Conservation (phyloP, 2,329 filamentous ascomycete species). For the Cucurbitaria berberidis region DNA sequence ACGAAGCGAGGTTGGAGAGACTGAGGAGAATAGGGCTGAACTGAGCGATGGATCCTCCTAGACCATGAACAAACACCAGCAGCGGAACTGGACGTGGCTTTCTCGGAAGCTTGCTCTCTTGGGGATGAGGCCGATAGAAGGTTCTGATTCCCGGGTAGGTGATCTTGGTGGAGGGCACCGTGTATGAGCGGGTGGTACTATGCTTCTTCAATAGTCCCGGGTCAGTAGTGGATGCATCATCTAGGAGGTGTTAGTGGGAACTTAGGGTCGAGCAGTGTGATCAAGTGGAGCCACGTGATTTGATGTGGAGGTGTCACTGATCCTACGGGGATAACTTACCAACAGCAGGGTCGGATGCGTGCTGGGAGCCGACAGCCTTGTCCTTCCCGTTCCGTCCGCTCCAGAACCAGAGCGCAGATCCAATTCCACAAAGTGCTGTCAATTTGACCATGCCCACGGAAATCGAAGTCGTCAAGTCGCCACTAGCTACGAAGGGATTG, state of each 20-base stretch:
- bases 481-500: constrained; percentile 32
- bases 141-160: constrained; percentile 79
- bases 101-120: constrained; percentile 79
- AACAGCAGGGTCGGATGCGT: constrained; percentile 26
- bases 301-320: constrained; percentile 8
- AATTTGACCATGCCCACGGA: constrained; percentile 49
- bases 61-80: constrained; percentile 88
- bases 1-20: constrained; percentile 81
- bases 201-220: constrained; percentile 81
- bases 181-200: constrained; percentile 73
- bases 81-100: constrained; percentile 78
- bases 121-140: constrained; percentile 82
- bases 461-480: constrained; percentile 24
- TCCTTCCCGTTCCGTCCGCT: constrained; percentile 27
- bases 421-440: constrained; percentile 45
- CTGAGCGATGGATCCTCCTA: constrained; percentile 90
- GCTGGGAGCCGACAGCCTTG: constrained; percentile 22
- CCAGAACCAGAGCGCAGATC: constrained; percentile 45
- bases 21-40: constrained; percentile 83
- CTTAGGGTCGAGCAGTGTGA: background rate
- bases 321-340: constrained; percentile 31
- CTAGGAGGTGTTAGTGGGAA: constrained; percentile 18
- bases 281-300: constrained; percentile 12
- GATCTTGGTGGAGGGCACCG: constrained; percentile 66
- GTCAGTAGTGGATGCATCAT: constrained; percentile 65